Conservation (phyloP, 345 rosid species). For the Gossypium thurberi region DNA sequence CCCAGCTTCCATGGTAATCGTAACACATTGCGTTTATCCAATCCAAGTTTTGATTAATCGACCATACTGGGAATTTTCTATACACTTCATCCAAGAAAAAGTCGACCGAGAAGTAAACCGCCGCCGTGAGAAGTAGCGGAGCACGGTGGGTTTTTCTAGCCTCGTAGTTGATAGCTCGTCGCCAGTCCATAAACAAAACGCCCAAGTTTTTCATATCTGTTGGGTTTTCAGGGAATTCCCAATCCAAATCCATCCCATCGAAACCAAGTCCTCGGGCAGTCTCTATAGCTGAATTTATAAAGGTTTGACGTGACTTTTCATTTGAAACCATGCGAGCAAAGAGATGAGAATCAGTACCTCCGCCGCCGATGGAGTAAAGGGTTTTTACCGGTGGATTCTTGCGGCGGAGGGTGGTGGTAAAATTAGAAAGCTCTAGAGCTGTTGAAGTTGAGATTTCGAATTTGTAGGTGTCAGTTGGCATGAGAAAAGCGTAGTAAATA, state of each 20-base stretch:
- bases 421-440: conserved; percentile 22
- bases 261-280: conserved; percentile 38
- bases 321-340: conserved; percentile 33
- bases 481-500: conserved; percentile 49
- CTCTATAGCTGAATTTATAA: conserved; percentile 38
- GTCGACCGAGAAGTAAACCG: conserved; percentile 42
- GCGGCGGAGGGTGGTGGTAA: conserved; percentile 39
- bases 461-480: conserved; percentile 35
- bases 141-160: conserved; percentile 29
- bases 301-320: conserved; percentile 22
- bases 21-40: conserved; percentile 46
- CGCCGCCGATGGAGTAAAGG: conserved; percentile 48
- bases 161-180: conserved; percentile 28
- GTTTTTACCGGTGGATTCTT: conserved; percentile 37
- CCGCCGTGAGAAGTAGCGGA: conserved; percentile 45
- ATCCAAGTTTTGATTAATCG: conserved; percentile 35
- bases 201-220: conserved; percentile 34
- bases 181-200: conserved; percentile 36
- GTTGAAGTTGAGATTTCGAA: conserved; percentile 23
- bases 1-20: conserved; percentile 51
- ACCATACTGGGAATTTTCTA: conserved; percentile 26
- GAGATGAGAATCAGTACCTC: conserved; percentile 17
- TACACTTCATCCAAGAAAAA: conserved; percentile 16
- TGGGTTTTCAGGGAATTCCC: conserved; percentile 44
- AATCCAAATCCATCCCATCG: conserved; percentile 57